A percentile compares a stretch with the other conserved stretches of the same genome.
These are phyloP conservation scores for Pythium rhizo-oryzae DNA, from an alignment of 352 stramenopile genomes.

Conservation along the genomic window DNA sequence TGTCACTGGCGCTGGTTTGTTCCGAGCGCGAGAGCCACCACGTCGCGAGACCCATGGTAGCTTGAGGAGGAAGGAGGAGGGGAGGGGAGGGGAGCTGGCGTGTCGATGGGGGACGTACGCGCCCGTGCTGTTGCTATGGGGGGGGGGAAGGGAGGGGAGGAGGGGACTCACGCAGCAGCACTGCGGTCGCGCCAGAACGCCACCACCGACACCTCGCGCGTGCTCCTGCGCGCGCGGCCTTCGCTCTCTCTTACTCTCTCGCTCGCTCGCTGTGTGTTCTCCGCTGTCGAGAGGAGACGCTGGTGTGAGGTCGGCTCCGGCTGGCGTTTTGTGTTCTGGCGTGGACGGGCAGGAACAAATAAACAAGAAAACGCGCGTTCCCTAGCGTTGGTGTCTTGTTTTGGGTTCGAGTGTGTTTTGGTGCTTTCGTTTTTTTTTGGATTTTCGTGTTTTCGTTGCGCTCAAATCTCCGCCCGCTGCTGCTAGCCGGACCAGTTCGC, in stretches of 20 bases:
- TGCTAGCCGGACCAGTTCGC: slow-evolving; percentile 15
- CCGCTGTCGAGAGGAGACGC: not conserved
- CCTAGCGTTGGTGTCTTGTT: no score
- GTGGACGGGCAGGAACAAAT: not conserved
- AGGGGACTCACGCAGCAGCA: not conserved
- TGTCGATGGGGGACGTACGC: not conserved
- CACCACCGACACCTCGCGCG: not conserved
- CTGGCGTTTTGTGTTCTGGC: slow-evolving; percentile 15
- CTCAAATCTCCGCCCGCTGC: not conserved
- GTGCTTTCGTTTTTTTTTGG: not conserved
- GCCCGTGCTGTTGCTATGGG: no score
- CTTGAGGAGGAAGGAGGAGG: not conserved
- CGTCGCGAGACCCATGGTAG: slow-evolving; percentile 27
- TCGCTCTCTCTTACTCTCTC: not conserved
- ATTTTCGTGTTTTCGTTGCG: slow-evolving; percentile 2
- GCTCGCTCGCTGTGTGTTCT: not conserved
- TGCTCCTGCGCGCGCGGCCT: not conserved
- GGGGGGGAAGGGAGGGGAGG: not conserved
- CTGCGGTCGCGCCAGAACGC: not conserved
- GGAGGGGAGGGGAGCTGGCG: not conserved
- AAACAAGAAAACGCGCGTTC: not conserved
- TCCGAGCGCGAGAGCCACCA: slow-evolving; percentile 32
- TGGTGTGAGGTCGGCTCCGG: no score
- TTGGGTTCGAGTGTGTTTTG: not conserved
- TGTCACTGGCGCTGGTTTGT: slow-evolving; percentile 10